Percentiles rank a stretch among this genome's conserved stretches.
These are phyloP conservation scores for Oryza meyeriana DNA, from an alignment of 176 grass and related monocot genomes.

Conservation along the genomic window DNA sequence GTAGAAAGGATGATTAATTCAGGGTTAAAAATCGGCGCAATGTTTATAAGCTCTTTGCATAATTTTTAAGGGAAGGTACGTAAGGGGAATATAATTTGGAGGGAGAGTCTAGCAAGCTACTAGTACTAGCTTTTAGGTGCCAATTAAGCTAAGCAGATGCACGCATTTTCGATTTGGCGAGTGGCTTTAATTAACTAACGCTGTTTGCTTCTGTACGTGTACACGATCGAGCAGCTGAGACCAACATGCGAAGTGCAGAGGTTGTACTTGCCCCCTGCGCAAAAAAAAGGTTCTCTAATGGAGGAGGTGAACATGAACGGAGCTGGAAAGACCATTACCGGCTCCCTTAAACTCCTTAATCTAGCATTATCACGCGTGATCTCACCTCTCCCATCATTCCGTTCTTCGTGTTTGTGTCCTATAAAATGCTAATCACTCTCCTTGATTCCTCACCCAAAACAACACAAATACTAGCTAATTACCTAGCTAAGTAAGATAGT, in stretches of 20 bases:
- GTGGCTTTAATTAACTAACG: not conserved
- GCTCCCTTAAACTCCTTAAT: constrained; percentile 34
- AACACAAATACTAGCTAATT: not conserved
- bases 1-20: not conserved
- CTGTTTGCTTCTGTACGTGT: constrained; percentile 28
- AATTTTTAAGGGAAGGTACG: not conserved
- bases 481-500: not conserved
- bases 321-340: constrained; percentile 56
- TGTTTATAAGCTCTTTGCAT: not conserved
- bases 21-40: not conserved
- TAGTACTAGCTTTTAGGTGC: constrained; percentile 19
- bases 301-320: constrained; percentile 21
- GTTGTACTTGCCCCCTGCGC: constrained; percentile 52
- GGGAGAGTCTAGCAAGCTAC: not conserved
- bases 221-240: constrained; percentile 8
- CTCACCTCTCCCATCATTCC: constrained; percentile 13
- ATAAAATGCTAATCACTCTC: constrained; percentile 10
- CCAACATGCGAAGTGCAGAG: constrained; percentile 40
- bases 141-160: not conserved
- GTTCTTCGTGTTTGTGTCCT: not conserved
- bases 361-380: not conserved
- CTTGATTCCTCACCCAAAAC: not conserved
- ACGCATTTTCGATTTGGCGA: not conserved
- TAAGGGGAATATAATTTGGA: not conserved
- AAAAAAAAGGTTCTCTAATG: constrained; percentile 31